These are phyloP conservation scores for Hevea brasiliensis DNA, from an alignment of 345 rosid genomes.

Conservation along the genomic window DNA sequence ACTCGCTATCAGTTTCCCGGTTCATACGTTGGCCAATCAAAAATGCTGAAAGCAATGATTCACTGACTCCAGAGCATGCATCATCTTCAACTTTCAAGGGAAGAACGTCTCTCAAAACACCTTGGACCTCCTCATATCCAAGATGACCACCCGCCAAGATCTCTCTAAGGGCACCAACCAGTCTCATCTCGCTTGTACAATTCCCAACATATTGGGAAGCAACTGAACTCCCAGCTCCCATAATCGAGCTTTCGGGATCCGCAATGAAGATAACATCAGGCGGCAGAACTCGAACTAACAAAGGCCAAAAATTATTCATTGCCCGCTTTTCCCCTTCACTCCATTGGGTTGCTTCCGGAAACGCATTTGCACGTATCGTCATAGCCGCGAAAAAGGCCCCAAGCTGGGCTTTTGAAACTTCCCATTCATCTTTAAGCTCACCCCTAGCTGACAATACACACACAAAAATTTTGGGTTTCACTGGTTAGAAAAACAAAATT, in stretches of 20 bases:
- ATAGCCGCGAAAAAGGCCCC: constrained; percentile 96
- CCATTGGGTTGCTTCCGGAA: constrained; percentile 94
- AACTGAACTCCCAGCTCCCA: constrained; percentile 68
- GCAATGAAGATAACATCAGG: constrained; percentile 89
- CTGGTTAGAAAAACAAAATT: too few relatives aligned
- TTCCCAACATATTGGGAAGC: constrained; percentile 82
- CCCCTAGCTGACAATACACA: constrained; percentile 59
- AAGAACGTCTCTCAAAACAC: constrained; percentile 81
- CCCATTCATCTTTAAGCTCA: constrained; percentile 66
- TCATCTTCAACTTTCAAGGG: constrained; percentile 55
- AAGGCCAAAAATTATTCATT: constrained; percentile 75
- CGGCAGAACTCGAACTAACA: constrained; percentile 61
- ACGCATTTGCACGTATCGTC: constrained; percentile 91
- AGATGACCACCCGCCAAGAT: constrained; percentile 93
- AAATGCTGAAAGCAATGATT: constrained; percentile 89
- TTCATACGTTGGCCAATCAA: constrained; percentile 97
- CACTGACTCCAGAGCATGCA: constrained; percentile 60
- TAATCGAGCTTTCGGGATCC: constrained; percentile 88
- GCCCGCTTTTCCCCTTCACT: constrained; percentile 88
- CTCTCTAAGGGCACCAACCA: constrained; percentile 95
- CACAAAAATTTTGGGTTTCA: neutral
- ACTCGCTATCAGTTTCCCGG: constrained; percentile 90
- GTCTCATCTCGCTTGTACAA: constrained; percentile 72
- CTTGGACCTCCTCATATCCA: constrained; percentile 91
- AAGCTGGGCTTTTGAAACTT: constrained; percentile 81